Evolutionary conservation across 2,329 filamentous ascomycete genomes (phyloP).

Genomic region (Pseudogymnoascus sp.): DNA sequence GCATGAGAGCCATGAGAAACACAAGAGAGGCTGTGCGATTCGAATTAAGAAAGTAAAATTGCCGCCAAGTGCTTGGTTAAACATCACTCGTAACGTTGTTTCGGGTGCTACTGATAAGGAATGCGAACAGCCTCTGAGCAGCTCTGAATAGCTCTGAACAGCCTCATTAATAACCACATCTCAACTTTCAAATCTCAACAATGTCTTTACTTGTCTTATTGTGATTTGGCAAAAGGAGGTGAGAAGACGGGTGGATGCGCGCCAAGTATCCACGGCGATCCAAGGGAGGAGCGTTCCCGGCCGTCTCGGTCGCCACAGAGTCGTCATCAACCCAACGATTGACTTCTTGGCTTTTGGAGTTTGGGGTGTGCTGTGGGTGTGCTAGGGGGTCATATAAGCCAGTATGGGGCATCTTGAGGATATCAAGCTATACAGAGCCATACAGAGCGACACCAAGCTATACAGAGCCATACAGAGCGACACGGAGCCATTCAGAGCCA

Average conservation of each 20-base stretch:
- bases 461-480: neutral
- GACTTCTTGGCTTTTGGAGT: neutral
- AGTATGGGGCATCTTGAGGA: neutral
- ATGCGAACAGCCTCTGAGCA: neutral
- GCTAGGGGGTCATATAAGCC: neutral
- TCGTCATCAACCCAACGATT: neutral
- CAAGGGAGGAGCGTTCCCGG: neutral
- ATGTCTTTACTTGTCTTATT: neutral
- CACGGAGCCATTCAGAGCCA: neutral
- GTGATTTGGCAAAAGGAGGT: neutral
- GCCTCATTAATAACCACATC: neutral
- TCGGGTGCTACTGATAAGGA: neutral
- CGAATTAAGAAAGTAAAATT: neutral
- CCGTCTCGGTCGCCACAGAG: neutral
- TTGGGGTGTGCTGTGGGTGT: neutral
- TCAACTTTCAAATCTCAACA: neutral
- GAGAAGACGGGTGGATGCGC: neutral
- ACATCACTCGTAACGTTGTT: neutral
- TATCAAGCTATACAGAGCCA: neutral
- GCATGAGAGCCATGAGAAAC: neutral
- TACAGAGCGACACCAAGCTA: neutral
- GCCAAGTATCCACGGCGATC: neutral
- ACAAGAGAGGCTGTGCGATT: neutral
- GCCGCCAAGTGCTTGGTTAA: conserved; percentile 1
- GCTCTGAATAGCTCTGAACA: neutral